Base-by-base conservation (phyloP, 257 asterid genomes). In the Solanum verrucosum region DNA sequence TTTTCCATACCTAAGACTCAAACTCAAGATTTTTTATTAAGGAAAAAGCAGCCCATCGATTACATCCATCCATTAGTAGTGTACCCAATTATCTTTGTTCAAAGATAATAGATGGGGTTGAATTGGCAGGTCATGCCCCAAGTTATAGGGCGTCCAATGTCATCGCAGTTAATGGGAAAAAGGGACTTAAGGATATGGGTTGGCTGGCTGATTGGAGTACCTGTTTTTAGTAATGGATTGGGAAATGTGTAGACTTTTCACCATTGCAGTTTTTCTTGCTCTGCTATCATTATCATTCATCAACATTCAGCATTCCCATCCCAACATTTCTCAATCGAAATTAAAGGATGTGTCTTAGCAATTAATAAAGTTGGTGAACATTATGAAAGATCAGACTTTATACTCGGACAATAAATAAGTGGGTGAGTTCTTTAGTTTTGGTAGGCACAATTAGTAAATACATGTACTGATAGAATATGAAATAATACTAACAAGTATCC, bases 341-440 rank as follows among this genome's bases (percentile, higher is more conserved):
- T 4, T 70, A 5, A 70, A 70, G 77, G 77, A 15, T 70, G 44
- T 72, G 25, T 9, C 15, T 71, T 33, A 9, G 44, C 79, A 16
- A 72, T 72, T 18, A 72, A 72, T 72, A 72, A 33, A 72, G 79
- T 72, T 7, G 79, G 79, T 72, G 79, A 71, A 33, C 25, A 71
- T 2, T 71, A 71, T 18, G 40, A 16, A 4, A 67, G 34, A 25
- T 25, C 20, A 67, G 15, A 70, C 37, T 74, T 21, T 37, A 37
- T 21, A 37, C 25, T 37, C 31, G 1, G 52, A 21, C 29, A 5
- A 3, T 16, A 72, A 34, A 72, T 10, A 73, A 63, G 70, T 5
- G 5, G 21, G 21, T 23, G 5, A 75, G 13, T 21, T 38, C 11
- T 75, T 75, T 37, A 21, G 11, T 21, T 75, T 34, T 75, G 56